phyloP scores from a whole-genome alignment of 2,329 filamentous ascomycete genomes.

The Colletotrichum eremochloae region DNA sequence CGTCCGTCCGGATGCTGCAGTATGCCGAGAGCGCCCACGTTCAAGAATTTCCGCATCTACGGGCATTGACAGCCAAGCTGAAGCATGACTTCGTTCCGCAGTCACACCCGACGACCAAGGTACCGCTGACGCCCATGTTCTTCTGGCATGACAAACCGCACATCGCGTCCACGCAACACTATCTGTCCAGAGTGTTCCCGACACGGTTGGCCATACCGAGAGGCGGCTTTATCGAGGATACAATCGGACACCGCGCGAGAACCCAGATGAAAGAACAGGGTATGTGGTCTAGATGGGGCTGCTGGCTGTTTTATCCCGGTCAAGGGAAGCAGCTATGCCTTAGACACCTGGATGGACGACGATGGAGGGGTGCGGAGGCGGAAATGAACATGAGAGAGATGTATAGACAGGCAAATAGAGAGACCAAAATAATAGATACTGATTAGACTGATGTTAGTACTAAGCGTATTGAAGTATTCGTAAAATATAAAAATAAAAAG shows the following conservation, averaged over 20 bases:
- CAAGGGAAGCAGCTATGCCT: slow-evolving; percentile 61
- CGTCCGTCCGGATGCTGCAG: slow-evolving; percentile 64
- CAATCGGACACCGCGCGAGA: slow-evolving; percentile 66
- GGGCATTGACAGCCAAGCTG: slow-evolving; percentile 56
- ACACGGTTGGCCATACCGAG: slow-evolving; percentile 62
- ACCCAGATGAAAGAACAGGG: slow-evolving; percentile 67
- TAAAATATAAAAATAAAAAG: too few species aligned
- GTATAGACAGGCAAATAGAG: not conserved
- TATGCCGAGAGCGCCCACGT: slow-evolving; percentile 65
- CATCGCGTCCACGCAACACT: slow-evolving; percentile 62
- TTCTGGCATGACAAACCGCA: slow-evolving; percentile 73
- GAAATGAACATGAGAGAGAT: slow-evolving; percentile 43
- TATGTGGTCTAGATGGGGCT: slow-evolving; percentile 65
- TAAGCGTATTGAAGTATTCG: not conserved
- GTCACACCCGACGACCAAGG: slow-evolving; percentile 28
- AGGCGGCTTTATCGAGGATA: slow-evolving; percentile 70
- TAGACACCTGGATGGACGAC: slow-evolving; percentile 64
- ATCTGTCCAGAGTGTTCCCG: slow-evolving; percentile 63
- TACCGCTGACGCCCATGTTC: slow-evolving; percentile 68
- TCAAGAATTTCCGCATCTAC: slow-evolving; percentile 56
- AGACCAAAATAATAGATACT: not conserved
- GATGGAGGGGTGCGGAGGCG: slow-evolving; percentile 59
- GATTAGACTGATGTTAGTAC: not conserved
- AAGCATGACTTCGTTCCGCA: slow-evolving; percentile 55
- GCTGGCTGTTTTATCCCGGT: slow-evolving; percentile 67